phyloP scores from a whole-genome alignment of 306 rosid genomes.

The Inga laurina region DNA sequence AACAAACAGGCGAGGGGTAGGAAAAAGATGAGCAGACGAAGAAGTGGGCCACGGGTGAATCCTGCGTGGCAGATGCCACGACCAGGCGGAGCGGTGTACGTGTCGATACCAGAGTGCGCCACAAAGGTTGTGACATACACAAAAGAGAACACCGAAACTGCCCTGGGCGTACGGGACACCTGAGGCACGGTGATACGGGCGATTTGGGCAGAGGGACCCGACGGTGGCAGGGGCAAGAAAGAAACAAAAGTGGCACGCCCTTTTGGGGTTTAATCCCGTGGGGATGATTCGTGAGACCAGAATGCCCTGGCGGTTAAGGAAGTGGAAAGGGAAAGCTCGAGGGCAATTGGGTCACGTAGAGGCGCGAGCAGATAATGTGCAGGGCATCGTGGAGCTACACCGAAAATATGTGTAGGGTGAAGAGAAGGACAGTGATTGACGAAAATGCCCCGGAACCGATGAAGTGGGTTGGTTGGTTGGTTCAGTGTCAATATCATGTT shows the following conservation, averaged over 20 bases:
- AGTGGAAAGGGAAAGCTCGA: neutral
- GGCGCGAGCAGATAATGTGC: neutral
- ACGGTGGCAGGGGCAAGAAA: slow-evolving; percentile 28
- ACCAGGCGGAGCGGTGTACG: slow-evolving; percentile 10
- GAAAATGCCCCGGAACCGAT: slow-evolving; percentile 24
- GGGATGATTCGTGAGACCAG: slow-evolving; percentile 7
- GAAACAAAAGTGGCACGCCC: slow-evolving; percentile 2
- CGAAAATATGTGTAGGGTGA: neutral
- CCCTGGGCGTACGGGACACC: slow-evolving; percentile 8
- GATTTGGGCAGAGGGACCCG: neutral
- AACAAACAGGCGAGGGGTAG: neutral
- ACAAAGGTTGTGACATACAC: neutral
- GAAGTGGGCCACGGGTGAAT: slow-evolving; percentile 34
- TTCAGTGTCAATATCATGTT: slow-evolving; percentile 36
- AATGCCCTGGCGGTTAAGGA: slow-evolving; percentile 1
- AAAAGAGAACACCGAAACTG: slow-evolving; percentile 4
- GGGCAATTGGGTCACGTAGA: slow-evolving; percentile 27
- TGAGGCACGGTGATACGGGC: slow-evolving; percentile 15
- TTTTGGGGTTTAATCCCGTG: neutral
- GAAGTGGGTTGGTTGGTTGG: neutral
- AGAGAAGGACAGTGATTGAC: slow-evolving; percentile 34
- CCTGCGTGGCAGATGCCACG: slow-evolving; percentile 41
- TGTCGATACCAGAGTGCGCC: neutral
- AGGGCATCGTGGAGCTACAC: neutral
- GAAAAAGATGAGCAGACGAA: slow-evolving; percentile 28